Evolutionary conservation across 495 filamentous ascomycete genomes (phyloP).

Genomic region (Ascobolus immersus): DNA sequence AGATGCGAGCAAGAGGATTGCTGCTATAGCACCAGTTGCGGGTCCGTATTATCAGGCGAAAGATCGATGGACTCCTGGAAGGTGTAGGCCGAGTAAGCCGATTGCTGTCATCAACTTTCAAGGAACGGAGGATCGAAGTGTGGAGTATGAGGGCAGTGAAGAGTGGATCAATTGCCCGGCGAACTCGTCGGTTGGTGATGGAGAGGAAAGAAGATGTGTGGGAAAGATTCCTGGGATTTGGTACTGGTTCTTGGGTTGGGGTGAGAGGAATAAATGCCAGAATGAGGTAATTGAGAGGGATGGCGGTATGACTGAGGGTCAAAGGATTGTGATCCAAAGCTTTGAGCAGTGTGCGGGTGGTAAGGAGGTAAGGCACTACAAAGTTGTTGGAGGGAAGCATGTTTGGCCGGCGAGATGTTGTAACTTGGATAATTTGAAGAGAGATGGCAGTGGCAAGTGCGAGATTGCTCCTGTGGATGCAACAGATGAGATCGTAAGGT

Average conservation of each 20-base stretch:
- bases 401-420: background rate
- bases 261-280: too few species aligned
- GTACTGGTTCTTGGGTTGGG: too few species aligned
- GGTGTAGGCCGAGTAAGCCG: background rate
- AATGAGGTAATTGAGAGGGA: too few species aligned
- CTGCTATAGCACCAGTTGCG: background rate
- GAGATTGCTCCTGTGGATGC: background rate
- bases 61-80: background rate
- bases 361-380: background rate
- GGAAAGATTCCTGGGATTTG: too few species aligned
- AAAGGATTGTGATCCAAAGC: background rate
- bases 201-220: too few species aligned
- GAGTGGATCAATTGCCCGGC: background rate
- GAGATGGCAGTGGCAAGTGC: background rate
- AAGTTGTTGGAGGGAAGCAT: background rate
- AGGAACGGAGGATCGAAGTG: background rate
- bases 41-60: background rate
- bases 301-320: too few species aligned
- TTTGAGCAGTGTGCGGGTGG: background rate
- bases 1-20: background rate
- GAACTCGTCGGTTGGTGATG: background rate
- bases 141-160: background rate
- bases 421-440: background rate
- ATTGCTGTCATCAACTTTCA: conserved; percentile 1
- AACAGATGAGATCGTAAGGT: background rate